Conservation (phyloP, 495 filamentous ascomycete genomes). For the Bombardia bombarda region DNA sequence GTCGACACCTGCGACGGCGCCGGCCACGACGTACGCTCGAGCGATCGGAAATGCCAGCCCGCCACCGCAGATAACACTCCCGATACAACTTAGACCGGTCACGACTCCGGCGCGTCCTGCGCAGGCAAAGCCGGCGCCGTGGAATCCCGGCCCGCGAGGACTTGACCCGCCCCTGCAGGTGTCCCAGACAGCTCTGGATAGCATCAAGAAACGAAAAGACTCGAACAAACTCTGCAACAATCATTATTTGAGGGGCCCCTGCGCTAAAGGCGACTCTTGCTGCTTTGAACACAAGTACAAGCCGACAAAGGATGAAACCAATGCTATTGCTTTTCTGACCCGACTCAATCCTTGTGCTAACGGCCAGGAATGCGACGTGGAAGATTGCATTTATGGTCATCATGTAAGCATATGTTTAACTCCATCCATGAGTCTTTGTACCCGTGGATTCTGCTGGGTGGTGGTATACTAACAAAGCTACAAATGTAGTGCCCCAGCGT, state of each 20-base stretch:
- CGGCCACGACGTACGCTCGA: conserved; percentile 26
- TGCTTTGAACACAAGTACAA: conserved; percentile 69
- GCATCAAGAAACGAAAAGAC: conserved; percentile 65
- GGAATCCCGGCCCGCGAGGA: conserved; percentile 46
- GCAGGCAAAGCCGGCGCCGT: conserved; percentile 13
- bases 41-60: conserved; percentile 25
- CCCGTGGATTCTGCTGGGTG: no score
- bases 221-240: conserved; percentile 79
- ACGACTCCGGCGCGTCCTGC: conserved; percentile 6
- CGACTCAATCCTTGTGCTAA: conserved; percentile 72
- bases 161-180: conserved; percentile 41
- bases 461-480: no score
- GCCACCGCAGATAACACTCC: conserved; percentile 28
- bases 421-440: not conserved
- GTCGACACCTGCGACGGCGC: conserved; percentile 8
- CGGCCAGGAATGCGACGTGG: conserved; percentile 64
- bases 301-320: conserved; percentile 56
- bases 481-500: conserved; percentile 31
- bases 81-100: conserved; percentile 17
- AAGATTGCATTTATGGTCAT: conserved; percentile 82
- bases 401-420: conserved; percentile 32
- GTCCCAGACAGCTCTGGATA: conserved; percentile 58
- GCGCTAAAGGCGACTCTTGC: conserved; percentile 63
- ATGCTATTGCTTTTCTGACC: conserved; percentile 60
- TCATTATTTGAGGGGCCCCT: conserved; percentile 69